A percentile compares a stretch with the other conserved stretches of the same genome.
phyloP scores from a whole-genome alignment of 106 monocot genomes.

The Chionographis japonica region DNA sequence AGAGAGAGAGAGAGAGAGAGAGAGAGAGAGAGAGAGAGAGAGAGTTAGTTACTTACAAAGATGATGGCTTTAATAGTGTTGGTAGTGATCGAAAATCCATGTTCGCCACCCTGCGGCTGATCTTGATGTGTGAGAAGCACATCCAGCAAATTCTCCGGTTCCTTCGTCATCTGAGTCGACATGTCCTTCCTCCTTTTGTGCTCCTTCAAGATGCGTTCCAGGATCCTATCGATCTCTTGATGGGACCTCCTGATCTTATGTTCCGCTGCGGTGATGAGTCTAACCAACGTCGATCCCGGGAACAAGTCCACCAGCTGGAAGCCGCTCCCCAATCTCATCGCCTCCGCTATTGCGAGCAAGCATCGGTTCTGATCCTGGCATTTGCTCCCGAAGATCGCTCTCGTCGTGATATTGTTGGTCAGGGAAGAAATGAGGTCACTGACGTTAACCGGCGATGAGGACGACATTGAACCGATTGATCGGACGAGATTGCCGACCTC shows the following conservation, averaged over 20 bases:
- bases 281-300: constrained; percentile 9
- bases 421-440: background rate
- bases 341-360: background rate
- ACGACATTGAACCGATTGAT: background rate
- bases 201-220: constrained; percentile 7
- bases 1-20: too few relatives aligned
- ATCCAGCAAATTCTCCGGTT: constrained; percentile 10
- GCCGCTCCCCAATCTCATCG: background rate
- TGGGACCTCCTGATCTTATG: background rate
- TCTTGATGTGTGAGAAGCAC: constrained; percentile 16
- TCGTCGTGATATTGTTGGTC: constrained; percentile 4
- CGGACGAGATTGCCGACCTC: background rate
- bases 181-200: background rate
- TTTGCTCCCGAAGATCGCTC: constrained; percentile 15
- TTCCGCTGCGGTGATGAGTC: background rate
- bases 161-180: too few relatives aligned
- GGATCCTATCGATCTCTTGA: background rate
- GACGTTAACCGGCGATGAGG: constrained; percentile 5
- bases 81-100: background rate
- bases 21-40: too few relatives aligned
- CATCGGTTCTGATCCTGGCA: constrained; percentile 1
- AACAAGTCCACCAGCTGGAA: constrained; percentile 21
- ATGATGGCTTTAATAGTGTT: constrained; percentile 11
- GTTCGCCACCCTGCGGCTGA: background rate
- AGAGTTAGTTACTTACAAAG: constrained; percentile 5